Base-by-base conservation (phyloP, 768 basidiomycete genomes). In the Lactifluus echinatus region DNA sequence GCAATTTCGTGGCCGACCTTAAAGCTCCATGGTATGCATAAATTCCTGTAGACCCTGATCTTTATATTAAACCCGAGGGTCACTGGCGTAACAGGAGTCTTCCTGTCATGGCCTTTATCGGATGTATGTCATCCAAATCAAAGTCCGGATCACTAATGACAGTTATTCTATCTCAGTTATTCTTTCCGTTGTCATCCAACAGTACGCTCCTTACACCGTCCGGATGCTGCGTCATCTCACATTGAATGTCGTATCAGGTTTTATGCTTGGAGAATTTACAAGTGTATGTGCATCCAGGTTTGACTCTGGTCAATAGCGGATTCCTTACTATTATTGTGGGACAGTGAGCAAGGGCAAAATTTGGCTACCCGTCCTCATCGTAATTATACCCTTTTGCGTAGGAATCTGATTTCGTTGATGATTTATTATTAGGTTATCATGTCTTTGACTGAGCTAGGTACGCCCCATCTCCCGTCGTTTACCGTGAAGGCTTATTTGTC, bases 191-290 rank as follows among this genome's bases (percentile, higher is more conserved):
- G 8, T 26, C 21, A 37, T 39, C 24, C 53, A 55, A 26, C 53
- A 55, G 53, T 55, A 47, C 12, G 53, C 29, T 1, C 24, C 19
- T 14, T 17, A 6, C 17, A 26, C 10, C 15, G 21, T 39, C 34
- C 8, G 21, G 21, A n/a, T 28, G 3, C 24, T 5, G 2, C 24
- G n/a, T 54, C 24, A 37, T 26, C 53, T 10, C 31, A 6, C 24
- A 14, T 31, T 29, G 4, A 33, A 36, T 28, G 10, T 36, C 33
- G 4, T 37, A 11, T 12, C 36, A 55, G 53, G 34, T 55, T 55
- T 29, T 55, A 55, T 12, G 53, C 53, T 26, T 55, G 44, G 53
- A 55, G 53, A 39, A 55, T 55, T 21, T 55, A 55, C 24, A 8
- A 23, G 2, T 23, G 53, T 55, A 37, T 2, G 44, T 14, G 10